Evolutionary conservation across 176 grass and related monocot species (phyloP).

Genomic region (Oryza rufipogon): DNA sequence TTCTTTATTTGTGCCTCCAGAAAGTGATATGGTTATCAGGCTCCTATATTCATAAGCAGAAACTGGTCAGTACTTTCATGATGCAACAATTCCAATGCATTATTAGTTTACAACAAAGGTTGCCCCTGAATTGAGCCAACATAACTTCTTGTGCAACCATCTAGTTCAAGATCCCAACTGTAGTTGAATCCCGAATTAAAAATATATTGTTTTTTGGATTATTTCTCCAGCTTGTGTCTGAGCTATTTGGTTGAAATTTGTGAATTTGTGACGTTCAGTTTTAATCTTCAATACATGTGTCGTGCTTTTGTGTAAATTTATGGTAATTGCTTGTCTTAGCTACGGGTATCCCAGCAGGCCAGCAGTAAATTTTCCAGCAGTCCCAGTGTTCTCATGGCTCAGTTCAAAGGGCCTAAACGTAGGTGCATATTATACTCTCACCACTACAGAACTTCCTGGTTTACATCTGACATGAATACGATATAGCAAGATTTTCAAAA

Average conservation of each 20-base stretch:
- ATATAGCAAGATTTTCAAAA: not conserved
- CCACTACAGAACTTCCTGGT: not conserved
- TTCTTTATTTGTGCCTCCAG: constrained; percentile 64
- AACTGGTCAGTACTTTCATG: constrained; percentile 1
- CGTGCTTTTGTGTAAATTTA: not conserved
- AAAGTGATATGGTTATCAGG: constrained; percentile 80
- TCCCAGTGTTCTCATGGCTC: not conserved
- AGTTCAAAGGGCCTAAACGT: not conserved
- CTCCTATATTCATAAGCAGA: constrained; percentile 69
- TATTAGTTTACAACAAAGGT: constrained; percentile 34
- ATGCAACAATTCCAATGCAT: constrained; percentile 14
- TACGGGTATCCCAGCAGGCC: not conserved
- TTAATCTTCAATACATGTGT: not conserved
- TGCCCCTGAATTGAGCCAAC: constrained; percentile 13
- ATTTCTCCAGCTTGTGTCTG: not conserved
- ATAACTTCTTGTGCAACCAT: not conserved
- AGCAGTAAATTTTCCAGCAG: not conserved
- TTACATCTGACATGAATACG: not conserved
- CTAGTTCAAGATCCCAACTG: constrained; percentile 13
- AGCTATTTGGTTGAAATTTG: constrained; percentile 21
- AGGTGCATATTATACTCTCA: not conserved
- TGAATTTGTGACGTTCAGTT: not conserved
- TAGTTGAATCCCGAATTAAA: not conserved
- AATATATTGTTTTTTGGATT: not conserved
- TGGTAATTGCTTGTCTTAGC: constrained; percentile 2